Evolutionary conservation across 2,329 filamentous ascomycete genomes (phyloP).

Genomic region (Curvularia verruculosa): DNA sequence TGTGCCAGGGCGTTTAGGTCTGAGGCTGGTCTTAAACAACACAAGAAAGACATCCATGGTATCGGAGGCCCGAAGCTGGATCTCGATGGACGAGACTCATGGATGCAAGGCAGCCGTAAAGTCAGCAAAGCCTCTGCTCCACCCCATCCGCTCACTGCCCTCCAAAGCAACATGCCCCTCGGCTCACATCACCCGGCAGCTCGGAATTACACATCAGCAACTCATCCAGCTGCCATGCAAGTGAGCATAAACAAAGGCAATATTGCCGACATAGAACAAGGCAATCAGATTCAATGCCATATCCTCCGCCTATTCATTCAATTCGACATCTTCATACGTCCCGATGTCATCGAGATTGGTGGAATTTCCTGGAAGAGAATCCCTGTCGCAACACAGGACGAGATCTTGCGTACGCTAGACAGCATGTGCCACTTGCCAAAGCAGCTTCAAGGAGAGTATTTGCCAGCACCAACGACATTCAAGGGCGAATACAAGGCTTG

Average conservation of each 20-base stretch:
- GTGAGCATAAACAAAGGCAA: constrained; percentile 16
- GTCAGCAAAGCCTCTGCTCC: background rate
- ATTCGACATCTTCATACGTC: constrained; percentile 34
- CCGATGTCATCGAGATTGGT: constrained; percentile 33
- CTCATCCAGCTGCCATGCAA: background rate
- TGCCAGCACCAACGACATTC: constrained; percentile 37
- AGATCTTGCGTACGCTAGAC: constrained; percentile 28
- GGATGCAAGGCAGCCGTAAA: constrained; percentile 25
- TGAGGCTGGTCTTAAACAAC: constrained; percentile 27
- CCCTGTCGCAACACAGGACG: constrained; percentile 26
- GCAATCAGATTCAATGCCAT: constrained; percentile 29
- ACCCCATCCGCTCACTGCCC: background rate
- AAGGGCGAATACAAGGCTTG: constrained; percentile 23
- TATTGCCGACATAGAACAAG: constrained; percentile 34
- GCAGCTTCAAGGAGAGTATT: constrained; percentile 34
- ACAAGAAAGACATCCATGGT: constrained; percentile 31
- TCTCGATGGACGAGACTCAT: constrained; percentile 27
- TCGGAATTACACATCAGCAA: background rate
- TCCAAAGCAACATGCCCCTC: background rate
- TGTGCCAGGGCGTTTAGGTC: constrained; percentile 29
- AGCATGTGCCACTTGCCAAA: constrained; percentile 37
- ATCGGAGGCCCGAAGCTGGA: constrained; percentile 30
- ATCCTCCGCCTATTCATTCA: constrained; percentile 39
- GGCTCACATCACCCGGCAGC: too few species aligned
- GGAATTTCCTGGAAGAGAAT: constrained; percentile 39